Evolutionary conservation across 1,139 yeast species (phyloP), one percentile per base, ranked within the genome.

Genomic region (Hanseniaspora sp.): DNA sequence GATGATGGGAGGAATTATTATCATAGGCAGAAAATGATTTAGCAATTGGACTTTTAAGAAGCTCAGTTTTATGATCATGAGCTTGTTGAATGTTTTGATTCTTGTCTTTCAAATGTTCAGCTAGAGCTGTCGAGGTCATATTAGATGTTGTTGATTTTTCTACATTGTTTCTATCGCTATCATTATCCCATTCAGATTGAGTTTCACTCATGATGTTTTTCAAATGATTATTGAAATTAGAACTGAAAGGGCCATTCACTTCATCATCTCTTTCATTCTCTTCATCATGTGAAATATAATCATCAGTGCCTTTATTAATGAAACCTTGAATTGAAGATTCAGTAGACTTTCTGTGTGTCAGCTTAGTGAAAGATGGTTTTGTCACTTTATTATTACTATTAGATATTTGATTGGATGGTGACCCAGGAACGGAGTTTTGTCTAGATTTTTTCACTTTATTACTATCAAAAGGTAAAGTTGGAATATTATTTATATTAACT

Each of bases 301-400:
- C 86, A 60, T 80, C 86, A 53, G 80, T 74, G 63, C 80, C 84
- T 62, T 80, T 84, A 0, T 85, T 84, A 4, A 82, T 77, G 61
- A 83, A 83, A 48, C 90, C 70, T 62, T 90, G 72, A 4, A 87
- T 79, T 47, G 82, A 83, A 0, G 84, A 77, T 0, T 87, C 87
- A 58, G 78, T 82, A 28, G 80, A 77, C 61, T 83, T 33, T 34
- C 18, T 48, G 1, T 35, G 46, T n/a, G 5, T 23, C 31, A 12
- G 9, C 6, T 31, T 43, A 1, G 28, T 9, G 11, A 30, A 15
- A 43, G 28, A 31, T 5, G 23, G 13, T 15, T 29, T 30, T 5
- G 6, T 15, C 1, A 18, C 7, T 15, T 31, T 43, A 31, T n/a
- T 43, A 9, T 31, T 15, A 43, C 23, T 23, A 4, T 30, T 30